Percentiles rank a stretch among this genome's conserved stretches.
Evolutionary conservation across 768 basidiomycete species (phyloP).

Genomic region (Suillus fuscotomentosus): DNA sequence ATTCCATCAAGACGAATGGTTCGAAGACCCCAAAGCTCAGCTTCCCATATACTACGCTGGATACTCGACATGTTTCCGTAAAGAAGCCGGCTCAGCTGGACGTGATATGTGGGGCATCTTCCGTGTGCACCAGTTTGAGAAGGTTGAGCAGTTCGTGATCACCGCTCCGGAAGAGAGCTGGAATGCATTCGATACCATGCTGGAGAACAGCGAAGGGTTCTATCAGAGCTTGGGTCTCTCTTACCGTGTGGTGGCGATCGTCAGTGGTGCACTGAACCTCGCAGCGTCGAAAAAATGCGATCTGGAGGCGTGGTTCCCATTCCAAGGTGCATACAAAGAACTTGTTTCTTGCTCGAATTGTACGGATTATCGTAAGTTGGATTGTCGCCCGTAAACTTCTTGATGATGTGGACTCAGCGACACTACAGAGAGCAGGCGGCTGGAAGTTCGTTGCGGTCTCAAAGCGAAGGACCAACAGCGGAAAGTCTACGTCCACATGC

Average conservation of each 20-base stretch:
- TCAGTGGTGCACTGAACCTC: slow-evolving; percentile 94
- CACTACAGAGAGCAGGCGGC: slow-evolving; percentile 76
- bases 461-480: slow-evolving; percentile 88
- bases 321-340: slow-evolving; percentile 95
- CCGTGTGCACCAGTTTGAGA: slow-evolving; percentile 99
- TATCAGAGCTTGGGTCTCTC: slow-evolving; percentile 93
- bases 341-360: slow-evolving; percentile 98
- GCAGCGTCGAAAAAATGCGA: slow-evolving; percentile 98
- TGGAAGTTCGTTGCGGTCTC: slow-evolving; percentile 92
- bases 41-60: slow-evolving; percentile 91
- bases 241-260: slow-evolving; percentile 92
- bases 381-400: neutral
- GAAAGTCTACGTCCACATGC: slow-evolving; percentile 97
- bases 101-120: slow-evolving; percentile 99
- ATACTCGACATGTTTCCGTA: slow-evolving; percentile 96
- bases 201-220: slow-evolving; percentile 87
- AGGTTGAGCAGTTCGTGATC: slow-evolving; percentile 95
- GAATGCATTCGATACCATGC: slow-evolving; percentile 91
- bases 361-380: slow-evolving; percentile 92
- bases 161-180: slow-evolving; percentile 95
- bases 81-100: slow-evolving; percentile 96
- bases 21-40: slow-evolving; percentile 87
- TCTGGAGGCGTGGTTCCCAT: slow-evolving; percentile 99
- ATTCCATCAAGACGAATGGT: slow-evolving; percentile 96
- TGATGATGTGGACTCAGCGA: neutral